phyloP scores from a whole-genome alignment of 1,284 basidiomycete species.

The Serendipita sp. region DNA sequence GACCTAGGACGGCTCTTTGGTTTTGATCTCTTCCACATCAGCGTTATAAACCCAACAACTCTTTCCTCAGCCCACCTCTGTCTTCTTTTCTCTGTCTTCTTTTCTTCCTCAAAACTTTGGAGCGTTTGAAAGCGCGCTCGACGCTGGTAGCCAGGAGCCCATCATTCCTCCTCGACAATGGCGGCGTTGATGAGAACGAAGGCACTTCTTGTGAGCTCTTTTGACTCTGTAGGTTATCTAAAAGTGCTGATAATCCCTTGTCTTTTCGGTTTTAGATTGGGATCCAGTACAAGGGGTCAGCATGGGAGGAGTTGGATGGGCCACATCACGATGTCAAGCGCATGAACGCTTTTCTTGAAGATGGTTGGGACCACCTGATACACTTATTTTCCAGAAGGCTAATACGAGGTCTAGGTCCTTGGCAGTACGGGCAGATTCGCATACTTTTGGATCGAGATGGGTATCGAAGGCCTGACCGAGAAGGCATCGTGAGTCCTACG shows the following conservation, averaged over 20 bases:
- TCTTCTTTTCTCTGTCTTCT: too few relatives aligned
- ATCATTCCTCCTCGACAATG: not conserved
- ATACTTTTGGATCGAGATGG: not conserved
- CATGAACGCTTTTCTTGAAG: not conserved
- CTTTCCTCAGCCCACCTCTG: too few relatives aligned
- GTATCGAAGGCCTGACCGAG: not conserved
- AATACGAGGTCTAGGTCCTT: not conserved
- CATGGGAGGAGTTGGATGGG: slow-evolving; percentile 4
- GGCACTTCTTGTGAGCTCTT: not conserved
- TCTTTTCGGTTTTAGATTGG: not conserved
- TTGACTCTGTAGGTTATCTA: not conserved
- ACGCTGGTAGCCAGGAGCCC: not conserved
- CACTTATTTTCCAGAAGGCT: not conserved
- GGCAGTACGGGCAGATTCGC: not conserved
- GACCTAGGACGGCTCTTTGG: too few relatives aligned
- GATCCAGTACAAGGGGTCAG: not conserved
- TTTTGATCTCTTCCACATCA: too few relatives aligned
- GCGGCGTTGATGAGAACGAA: not conserved
- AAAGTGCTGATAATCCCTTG: not conserved
- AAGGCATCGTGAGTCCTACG: not conserved
- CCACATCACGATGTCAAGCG: slow-evolving; percentile 1
- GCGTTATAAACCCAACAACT: too few relatives aligned
- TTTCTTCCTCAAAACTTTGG: too few relatives aligned
- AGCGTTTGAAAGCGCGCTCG: too few relatives aligned
- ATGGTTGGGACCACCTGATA: not conserved